Conservation (phyloP, 306 rosid species). For the Ceratonia siliqua region DNA sequence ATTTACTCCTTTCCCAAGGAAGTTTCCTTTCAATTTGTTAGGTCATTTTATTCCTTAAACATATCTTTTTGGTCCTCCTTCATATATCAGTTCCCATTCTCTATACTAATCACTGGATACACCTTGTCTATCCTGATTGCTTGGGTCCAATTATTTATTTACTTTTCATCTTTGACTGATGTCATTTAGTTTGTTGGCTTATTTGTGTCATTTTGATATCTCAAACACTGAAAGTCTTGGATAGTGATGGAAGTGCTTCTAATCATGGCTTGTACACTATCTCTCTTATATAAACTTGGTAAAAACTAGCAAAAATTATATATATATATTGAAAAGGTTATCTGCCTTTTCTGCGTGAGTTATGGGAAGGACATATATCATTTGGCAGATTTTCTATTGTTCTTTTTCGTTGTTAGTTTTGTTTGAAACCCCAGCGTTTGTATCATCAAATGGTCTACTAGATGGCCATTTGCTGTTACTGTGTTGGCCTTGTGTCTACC, state of each 20-base stretch:
- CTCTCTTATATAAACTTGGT: background rate
- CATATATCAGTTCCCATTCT: conserved; percentile 28
- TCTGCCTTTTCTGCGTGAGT: background rate
- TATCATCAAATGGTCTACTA: background rate
- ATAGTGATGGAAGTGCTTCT: background rate
- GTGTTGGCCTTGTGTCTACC: background rate
- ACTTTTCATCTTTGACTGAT: background rate
- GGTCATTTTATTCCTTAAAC: conserved; percentile 17
- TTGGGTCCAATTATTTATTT: background rate
- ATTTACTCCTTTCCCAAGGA: conserved; percentile 4
- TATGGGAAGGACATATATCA: background rate
- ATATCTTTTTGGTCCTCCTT: conserved; percentile 6
- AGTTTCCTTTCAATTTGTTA: conserved; percentile 16
- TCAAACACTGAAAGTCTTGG: background rate
- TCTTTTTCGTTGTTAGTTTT: background rate
- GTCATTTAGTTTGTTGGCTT: background rate
- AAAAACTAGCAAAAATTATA: background rate
- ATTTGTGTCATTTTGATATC: background rate
- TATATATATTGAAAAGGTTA: background rate
- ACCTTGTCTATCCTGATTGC: conserved; percentile 11
- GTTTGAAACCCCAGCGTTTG: background rate
- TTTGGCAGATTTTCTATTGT: background rate
- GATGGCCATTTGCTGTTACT: background rate
- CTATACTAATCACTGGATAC: conserved; percentile 8
- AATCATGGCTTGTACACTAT: background rate